Percentiles rank a stretch among this genome's conserved stretches.
Evolutionary conservation across 2,329 filamentous ascomycete species (phyloP).

Genomic region (Trichoderma afroharzianum): DNA sequence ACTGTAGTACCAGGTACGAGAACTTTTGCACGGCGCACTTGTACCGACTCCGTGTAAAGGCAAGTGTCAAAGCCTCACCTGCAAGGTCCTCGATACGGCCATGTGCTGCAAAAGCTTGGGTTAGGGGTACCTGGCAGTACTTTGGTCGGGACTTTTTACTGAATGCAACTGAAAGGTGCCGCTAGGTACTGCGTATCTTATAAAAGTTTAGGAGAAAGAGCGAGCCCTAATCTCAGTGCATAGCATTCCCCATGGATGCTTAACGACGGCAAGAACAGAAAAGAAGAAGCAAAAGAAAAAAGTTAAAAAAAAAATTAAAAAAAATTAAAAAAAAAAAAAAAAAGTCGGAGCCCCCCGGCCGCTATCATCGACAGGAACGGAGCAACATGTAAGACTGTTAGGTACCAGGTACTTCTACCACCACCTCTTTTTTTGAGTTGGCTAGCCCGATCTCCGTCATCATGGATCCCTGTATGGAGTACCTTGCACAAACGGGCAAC

Average conservation of each 20-base stretch:
- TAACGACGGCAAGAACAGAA: not conserved
- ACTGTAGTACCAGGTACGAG: not conserved
- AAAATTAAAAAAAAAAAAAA: not conserved
- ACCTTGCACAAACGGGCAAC: conserved; percentile 3
- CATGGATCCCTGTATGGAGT: conserved; percentile 4
- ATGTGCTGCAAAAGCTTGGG: not conserved
- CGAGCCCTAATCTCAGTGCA: not conserved
- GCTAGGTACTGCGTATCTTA: not conserved
- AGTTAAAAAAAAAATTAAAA: too few relatives aligned
- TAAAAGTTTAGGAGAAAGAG: not conserved
- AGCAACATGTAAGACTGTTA: not conserved
- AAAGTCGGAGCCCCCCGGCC: not conserved
- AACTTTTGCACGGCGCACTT: not conserved
- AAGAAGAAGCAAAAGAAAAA: not conserved
- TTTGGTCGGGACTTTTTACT: not conserved
- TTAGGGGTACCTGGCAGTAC: not conserved
- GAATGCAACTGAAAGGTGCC: not conserved
- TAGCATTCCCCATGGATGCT: not conserved
- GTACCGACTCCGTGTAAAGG: not conserved
- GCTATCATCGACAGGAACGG: not conserved
- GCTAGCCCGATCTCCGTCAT: conserved; percentile 13
- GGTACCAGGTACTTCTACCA: not conserved
- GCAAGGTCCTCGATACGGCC: not conserved
- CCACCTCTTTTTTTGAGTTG: conserved; percentile 1
- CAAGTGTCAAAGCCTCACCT: not conserved